phyloP scores from a whole-genome alignment of 176 grass and related monocot species.

The Alloteropsis semialata region DNA sequence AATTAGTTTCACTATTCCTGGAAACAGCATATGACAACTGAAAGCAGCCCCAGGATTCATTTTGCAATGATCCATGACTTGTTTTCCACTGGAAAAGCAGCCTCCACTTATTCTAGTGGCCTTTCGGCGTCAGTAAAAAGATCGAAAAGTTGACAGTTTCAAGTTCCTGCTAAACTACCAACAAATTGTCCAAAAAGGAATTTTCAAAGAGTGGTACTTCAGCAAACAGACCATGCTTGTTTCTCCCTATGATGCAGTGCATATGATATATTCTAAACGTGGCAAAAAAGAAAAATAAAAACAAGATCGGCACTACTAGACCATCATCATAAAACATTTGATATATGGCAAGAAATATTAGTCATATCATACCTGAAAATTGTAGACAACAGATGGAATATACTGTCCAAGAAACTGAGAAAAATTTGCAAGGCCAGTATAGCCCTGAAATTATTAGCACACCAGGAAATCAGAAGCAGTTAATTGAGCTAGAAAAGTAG shows the following conservation, averaged over 20 bases:
- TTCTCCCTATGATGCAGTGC: not conserved
- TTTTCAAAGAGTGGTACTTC: not conserved
- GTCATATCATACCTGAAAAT: conserved; percentile 41
- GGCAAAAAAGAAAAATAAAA: not conserved
- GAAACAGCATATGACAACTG: conserved; percentile 4
- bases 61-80: conserved; percentile 11
- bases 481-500: not conserved
- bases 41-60: not conserved
- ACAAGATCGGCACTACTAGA: not conserved
- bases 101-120: not conserved
- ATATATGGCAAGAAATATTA: conserved; percentile 5
- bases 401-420: conserved; percentile 28
- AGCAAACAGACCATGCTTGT: not conserved
- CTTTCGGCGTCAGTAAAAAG: not conserved
- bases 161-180: not conserved
- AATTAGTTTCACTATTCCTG: not conserved
- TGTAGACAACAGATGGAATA: conserved; percentile 20
- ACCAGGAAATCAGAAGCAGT: not conserved
- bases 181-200: not conserved
- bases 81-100: conserved; percentile 25
- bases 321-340: not conserved
- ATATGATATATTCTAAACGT: not conserved
- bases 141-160: not conserved
- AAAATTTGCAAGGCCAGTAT: conserved; percentile 13
- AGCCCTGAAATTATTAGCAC: conserved; percentile 24